A percentile compares a stretch with the other conserved stretches of the same genome.
phyloP scores from a whole-genome alignment of 352 stramenopile genomes.

The Blastocystis hominis region DNA sequence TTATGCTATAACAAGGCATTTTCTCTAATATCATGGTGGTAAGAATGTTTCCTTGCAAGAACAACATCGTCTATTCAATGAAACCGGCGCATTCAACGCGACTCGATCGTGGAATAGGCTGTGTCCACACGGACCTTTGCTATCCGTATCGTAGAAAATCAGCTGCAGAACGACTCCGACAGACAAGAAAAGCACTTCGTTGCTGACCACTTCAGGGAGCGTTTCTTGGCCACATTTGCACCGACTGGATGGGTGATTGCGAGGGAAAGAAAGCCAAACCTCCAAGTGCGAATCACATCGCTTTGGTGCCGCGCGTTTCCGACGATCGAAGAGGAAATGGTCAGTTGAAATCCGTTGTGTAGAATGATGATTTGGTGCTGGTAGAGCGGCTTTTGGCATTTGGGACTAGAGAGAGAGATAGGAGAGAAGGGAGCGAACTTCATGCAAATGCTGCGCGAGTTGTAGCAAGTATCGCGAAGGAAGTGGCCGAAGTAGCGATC shows the following conservation, averaged over 20 bases:
- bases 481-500: slow-evolving; percentile 34
- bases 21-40: not conserved
- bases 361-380: not conserved
- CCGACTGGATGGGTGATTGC: not conserved
- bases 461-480: slow-evolving; percentile 6
- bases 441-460: not conserved
- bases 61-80: not conserved
- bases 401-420: not conserved
- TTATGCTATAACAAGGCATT: slow-evolving; percentile 1
- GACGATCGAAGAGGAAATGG: not conserved
- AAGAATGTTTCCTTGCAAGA: slow-evolving; percentile 21
- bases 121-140: not conserved
- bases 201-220: not conserved
- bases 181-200: not conserved
- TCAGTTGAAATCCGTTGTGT: not conserved
- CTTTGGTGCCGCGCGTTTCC: not conserved
- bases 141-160: not conserved
- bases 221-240: slow-evolving; percentile 44
- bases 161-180: slow-evolving; percentile 42
- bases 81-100: no score
- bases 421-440: not conserved
- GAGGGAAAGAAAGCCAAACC: not conserved
- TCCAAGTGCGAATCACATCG: not conserved
- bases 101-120: slow-evolving; percentile 12
- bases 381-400: slow-evolving; percentile 28